Evolutionary conservation across 306 rosid species (phyloP), one percentile per base, ranked within the genome.

Genomic region (Hippophae gyantsensis): DNA sequence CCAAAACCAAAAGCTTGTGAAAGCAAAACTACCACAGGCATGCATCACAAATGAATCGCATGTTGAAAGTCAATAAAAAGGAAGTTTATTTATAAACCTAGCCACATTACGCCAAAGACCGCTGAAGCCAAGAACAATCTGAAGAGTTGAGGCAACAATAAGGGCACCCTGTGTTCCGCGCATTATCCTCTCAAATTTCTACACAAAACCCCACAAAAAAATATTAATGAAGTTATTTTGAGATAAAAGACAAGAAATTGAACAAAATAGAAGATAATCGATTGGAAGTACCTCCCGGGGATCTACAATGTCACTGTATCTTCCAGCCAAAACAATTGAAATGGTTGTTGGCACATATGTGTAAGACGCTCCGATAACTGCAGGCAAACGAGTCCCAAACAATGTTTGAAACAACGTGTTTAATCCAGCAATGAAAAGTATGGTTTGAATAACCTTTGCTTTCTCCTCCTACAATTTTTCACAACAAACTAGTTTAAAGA

Each of bases 71-170:
- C 7, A 26, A 65, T 53, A 52, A 25, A 57, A 42, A 7, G 13
- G 58, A 47, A 47, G 27, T 40, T 64, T 8, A 47, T 61, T 23
- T 57, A 69, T 58, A 58, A 70, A 90, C 97, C 97, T 87, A 18
- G 88, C 95, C 49, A 90, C 85, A 73, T 87, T 90, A 58, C 98
- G 95, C 98, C 98, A 90, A 58, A 90, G 92, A 69, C 98, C 98
- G 60, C 98, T 90, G 70, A 90, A 90, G 18, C 98, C 98, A n/a
- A 90, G n/a, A 56, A 90, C 98, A 66, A 87, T 90, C 77, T 90
- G 98, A 52, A 90, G 83, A 60, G 89, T 83, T n/a, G 98, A 90
- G 67, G 98, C 95, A 60, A 90, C 89, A 74, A 90, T 87, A 18
- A 90, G 98, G 7, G 98, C 92, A 60, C 98, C 98, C 73, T 90